These are phyloP conservation scores for Citrullus colocynthis DNA, from an alignment of 306 rosid species.

Conservation along the genomic window DNA sequence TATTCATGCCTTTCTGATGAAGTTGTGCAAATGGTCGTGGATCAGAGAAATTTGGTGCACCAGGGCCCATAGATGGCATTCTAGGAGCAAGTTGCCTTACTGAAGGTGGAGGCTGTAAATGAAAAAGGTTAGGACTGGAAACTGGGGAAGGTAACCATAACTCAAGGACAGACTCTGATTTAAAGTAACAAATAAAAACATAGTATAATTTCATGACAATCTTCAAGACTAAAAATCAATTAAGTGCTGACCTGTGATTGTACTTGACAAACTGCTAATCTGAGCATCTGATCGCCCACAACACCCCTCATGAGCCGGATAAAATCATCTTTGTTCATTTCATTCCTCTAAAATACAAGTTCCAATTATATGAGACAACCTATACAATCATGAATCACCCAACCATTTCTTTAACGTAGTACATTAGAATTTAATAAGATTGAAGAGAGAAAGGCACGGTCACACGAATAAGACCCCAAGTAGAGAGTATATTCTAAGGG, in stretches of 20 bases:
- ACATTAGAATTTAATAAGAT: not conserved
- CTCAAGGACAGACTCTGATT: not conserved
- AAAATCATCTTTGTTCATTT: constrained; percentile 73
- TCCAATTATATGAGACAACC: constrained; percentile 15
- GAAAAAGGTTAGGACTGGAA: constrained; percentile 13
- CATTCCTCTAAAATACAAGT: constrained; percentile 47
- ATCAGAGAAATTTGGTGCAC: constrained; percentile 46
- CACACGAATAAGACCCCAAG: not conserved
- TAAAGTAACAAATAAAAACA: not conserved
- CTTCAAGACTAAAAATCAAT: not conserved
- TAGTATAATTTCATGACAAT: not conserved
- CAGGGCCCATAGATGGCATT: constrained; percentile 43
- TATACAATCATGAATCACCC: constrained; percentile 8
- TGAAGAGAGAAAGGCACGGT: not conserved
- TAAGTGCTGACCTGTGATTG: constrained; percentile 46
- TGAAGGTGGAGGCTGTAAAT: constrained; percentile 33
- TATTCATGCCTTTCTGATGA: constrained; percentile 55
- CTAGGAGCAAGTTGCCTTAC: constrained; percentile 46
- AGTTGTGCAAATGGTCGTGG: constrained; percentile 55
- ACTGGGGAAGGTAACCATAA: not conserved
- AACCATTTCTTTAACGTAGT: not conserved
- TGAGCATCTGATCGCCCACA: constrained; percentile 88
- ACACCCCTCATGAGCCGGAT: constrained; percentile 59
- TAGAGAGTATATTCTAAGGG: not conserved
- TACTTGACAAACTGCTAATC: constrained; percentile 53